Evolutionary conservation across 176 grass and related monocot species (phyloP).

Genomic region (Raddia distichophylla): DNA sequence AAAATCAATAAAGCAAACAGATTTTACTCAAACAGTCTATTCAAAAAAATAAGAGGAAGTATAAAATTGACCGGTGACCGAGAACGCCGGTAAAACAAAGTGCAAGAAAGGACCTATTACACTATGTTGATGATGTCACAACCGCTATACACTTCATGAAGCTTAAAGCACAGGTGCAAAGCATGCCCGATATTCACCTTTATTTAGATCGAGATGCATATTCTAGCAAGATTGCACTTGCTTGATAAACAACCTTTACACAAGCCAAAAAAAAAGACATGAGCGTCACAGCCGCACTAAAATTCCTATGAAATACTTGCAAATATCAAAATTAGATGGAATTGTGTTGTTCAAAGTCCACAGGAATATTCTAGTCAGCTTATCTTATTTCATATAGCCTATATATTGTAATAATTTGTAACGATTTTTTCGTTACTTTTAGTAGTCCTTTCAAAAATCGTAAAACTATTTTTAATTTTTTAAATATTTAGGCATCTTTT

Average conservation of each 20-base stretch:
- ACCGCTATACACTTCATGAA: not conserved
- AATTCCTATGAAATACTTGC: conserved; percentile 26
- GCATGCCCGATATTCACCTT: not conserved
- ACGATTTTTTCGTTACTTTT: too few relatives aligned
- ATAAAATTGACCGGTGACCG: too few relatives aligned
- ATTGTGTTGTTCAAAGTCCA: not conserved
- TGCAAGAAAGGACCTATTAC: too few relatives aligned
- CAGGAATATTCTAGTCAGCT: not conserved
- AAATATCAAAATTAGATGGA: not conserved
- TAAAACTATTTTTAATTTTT: too few relatives aligned
- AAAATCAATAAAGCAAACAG: too few relatives aligned
- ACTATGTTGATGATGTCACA: conserved; percentile 10
- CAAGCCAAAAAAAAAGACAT: not conserved
- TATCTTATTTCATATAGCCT: too few relatives aligned
- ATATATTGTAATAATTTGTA: too few relatives aligned
- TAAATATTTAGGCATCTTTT: too few relatives aligned
- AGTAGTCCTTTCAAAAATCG: too few relatives aligned
- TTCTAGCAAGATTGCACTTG: conserved; percentile 6
- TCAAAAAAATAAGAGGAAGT: too few relatives aligned
- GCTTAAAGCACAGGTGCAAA: conserved; percentile 11
- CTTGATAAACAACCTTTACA: not conserved
- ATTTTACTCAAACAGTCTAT: too few relatives aligned
- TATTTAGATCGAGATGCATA: not conserved
- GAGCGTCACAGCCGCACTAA: not conserved
- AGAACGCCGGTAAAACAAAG: too few relatives aligned